A percentile compares a stretch with the other conserved stretches of the same genome.
Evolutionary conservation across 768 basidiomycete species (phyloP).

Genomic region (Phylloporus arenicola): DNA sequence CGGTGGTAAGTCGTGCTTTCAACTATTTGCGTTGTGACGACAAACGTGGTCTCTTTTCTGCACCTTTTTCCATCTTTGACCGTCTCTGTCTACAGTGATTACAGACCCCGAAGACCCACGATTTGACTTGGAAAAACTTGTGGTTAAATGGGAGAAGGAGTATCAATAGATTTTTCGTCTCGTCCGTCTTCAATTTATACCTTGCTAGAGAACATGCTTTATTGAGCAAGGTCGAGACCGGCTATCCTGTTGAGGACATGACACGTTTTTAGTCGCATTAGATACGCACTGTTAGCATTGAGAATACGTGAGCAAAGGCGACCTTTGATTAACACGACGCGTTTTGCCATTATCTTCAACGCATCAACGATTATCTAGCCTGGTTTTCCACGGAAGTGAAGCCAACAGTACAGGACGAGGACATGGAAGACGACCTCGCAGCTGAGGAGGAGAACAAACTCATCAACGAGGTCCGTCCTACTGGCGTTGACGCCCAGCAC

Average conservation of each 20-base stretch:
- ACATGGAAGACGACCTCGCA: conserved; percentile 72
- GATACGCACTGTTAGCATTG: conserved; percentile 4
- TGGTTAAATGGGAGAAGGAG: conserved; percentile 70
- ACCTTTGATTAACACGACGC: conserved; percentile 21
- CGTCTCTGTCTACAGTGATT: conserved; percentile 52
- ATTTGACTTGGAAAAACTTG: conserved; percentile 92
- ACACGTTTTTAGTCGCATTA: neutral
- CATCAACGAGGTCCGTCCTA: conserved; percentile 68
- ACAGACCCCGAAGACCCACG: conserved; percentile 92
- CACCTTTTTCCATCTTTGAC: conserved; percentile 7
- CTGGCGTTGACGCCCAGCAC: neutral
- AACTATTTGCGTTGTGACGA: neutral
- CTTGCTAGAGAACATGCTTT: conserved; percentile 22
- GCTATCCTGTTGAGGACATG: neutral
- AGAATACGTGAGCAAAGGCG: too few species aligned
- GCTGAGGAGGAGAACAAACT: conserved; percentile 86
- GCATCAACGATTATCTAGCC: neutral
- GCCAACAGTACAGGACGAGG: conserved; percentile 47
- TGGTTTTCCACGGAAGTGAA: conserved; percentile 33
- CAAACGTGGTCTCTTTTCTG: neutral
- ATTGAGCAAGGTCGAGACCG: conserved; percentile 9
- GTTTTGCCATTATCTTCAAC: conserved; percentile 9
- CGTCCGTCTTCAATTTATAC: conserved; percentile 17
- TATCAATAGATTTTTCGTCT: conserved; percentile 40
- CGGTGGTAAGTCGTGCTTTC: conserved; percentile 45